Conservation (phyloP, 768 basidiomycete genomes). For the Macrolepiota albuminosa region DNA sequence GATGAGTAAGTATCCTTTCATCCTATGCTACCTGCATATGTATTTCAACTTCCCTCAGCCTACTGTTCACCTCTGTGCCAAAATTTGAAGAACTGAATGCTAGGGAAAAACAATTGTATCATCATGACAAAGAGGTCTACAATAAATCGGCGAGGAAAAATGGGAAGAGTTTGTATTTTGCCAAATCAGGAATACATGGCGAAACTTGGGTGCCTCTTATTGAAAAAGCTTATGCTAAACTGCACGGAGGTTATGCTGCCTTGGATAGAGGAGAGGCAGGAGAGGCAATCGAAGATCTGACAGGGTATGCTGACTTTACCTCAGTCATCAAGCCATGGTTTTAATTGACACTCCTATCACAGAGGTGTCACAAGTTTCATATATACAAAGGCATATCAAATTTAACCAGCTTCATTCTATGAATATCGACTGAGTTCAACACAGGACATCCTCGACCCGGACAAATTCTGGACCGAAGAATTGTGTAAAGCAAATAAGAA, state of each 20-base stretch:
- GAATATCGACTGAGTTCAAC: background rate
- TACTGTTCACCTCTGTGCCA: slow-evolving; percentile 44
- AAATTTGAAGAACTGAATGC: slow-evolving; percentile 45
- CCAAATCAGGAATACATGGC: slow-evolving; percentile 39
- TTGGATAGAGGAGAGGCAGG: slow-evolving; percentile 36
- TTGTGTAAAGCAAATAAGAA: slow-evolving; percentile 41
- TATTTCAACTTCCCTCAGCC: slow-evolving; percentile 21
- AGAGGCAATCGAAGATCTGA: slow-evolving; percentile 55
- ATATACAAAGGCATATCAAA: slow-evolving; percentile 19
- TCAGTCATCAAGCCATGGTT: background rate
- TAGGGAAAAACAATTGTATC: slow-evolving; percentile 40
- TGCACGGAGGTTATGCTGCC: slow-evolving; percentile 47
- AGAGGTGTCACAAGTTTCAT: slow-evolving; percentile 25
- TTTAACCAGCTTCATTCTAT: background rate
- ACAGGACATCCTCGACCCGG: slow-evolving; percentile 45
- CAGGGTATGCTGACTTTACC: slow-evolving; percentile 33
- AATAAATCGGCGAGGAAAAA: slow-evolving; percentile 40
- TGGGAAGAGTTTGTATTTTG: slow-evolving; percentile 46
- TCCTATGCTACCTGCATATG: background rate
- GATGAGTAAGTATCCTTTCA: slow-evolving; percentile 38
- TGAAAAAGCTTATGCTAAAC: slow-evolving; percentile 57
- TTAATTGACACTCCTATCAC: background rate
- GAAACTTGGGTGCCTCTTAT: slow-evolving; percentile 58
- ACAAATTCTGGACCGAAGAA: slow-evolving; percentile 48
- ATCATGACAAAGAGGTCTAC: slow-evolving; percentile 43